Conservation (phyloP, 2,329 filamentous ascomycete species). For the Colletotrichum sublineola region DNA sequence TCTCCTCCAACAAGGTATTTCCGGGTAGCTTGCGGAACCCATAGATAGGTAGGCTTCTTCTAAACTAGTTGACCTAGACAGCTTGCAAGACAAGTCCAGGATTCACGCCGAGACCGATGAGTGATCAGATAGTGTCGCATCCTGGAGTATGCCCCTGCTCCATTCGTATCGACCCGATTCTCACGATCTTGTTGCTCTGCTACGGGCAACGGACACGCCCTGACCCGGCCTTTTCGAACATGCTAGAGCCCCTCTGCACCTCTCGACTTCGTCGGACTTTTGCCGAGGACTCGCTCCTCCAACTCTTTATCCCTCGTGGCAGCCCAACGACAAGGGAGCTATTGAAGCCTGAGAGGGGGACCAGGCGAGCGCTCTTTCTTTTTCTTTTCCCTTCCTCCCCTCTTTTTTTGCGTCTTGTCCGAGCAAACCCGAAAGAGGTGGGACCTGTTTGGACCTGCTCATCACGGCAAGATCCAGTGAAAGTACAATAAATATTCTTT, state of each 20-base stretch:
- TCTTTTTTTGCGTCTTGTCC: neutral
- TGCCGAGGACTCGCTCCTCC: conserved; percentile 16
- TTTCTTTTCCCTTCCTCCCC: neutral
- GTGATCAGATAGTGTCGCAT: conserved; percentile 36
- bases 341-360: conserved; percentile 8
- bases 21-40: neutral
- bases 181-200: conserved; percentile 2
- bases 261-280: conserved; percentile 7
- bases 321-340: conserved; percentile 36
- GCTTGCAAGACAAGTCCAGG: conserved; percentile 27
- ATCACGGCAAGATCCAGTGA: conserved; percentile 12
- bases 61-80: neutral
- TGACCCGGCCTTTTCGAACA: neutral
- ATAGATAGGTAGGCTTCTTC: neutral
- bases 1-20: conserved; percentile 5
- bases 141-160: neutral
- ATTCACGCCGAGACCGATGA: conserved; percentile 23
- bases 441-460: conserved; percentile 1
- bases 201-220: neutral
- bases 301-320: conserved; percentile 30
- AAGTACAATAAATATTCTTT: neutral
- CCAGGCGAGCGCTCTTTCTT: neutral
- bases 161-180: neutral
- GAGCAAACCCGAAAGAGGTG: conserved; percentile 33
- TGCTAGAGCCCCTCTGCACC: neutral